Evolutionary conservation across 2,329 filamentous ascomycete genomes (phyloP), one percentile per base, ranked within the genome.

Genomic region (Aspergillus terreus): DNA sequence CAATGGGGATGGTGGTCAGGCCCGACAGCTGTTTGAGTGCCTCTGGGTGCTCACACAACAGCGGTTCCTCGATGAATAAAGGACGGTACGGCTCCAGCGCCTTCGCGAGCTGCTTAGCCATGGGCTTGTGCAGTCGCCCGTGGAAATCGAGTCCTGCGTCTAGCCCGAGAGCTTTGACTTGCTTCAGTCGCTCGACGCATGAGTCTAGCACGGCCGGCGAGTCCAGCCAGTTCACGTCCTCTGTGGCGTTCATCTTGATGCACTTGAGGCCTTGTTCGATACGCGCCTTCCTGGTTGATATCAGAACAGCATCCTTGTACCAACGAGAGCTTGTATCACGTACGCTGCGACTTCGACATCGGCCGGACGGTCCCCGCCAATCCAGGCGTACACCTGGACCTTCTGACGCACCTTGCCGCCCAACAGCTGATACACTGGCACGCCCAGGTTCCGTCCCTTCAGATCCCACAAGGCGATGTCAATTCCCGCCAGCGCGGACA

Each of bases 401-500:
- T 84, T 85, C 55, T 84, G 76, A 35, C 88, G 78, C 1, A 92
- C 72, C 50, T 89, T 89, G 3, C 88, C 88, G 1, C 88, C 88
- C 0, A 92, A 76, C 0, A 92, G 75, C 58, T 90, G 81, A 60
- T 90, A 86, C 38, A 92, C 80, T 0, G 88, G 87, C 0, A 90
- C 83, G 5, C 80, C 79, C 6, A 86, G 68, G 53, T 76, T 79
- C 21, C 82, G 74, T 2, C 82, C 82, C 72, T 91, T 90, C n/a
- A 91, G 71, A 71, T 92, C 87, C 87, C 87, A 92, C 0, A 91
- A 71, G 0, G 87, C 87, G 64, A 92, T 92, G 61, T 92, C 88
- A 47, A 92, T 82, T 2, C 88, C 88, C 0, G 86, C 82, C 12
- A 92, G 70, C 0, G 88, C 88, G 55, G 83, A 88, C 87, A 92